Conservation (phyloP, 305 asterid species). For the Fraxinus angustifolia region DNA sequence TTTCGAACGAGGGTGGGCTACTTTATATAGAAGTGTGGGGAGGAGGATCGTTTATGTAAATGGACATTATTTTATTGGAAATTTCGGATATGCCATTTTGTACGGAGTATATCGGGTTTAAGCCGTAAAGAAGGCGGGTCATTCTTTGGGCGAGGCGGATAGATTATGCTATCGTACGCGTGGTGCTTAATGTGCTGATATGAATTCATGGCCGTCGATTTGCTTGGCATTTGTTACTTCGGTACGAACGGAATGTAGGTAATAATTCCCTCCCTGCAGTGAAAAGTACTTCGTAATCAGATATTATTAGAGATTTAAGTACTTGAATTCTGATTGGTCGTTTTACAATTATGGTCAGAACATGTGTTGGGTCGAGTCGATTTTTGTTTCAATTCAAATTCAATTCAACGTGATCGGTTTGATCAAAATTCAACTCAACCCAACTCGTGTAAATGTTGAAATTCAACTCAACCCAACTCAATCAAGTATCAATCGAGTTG, state of each 20-base stretch:
- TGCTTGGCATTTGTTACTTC: neutral
- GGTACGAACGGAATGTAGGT: neutral
- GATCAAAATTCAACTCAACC: no score
- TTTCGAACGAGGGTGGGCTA: constrained; percentile 30
- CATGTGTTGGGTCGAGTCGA: no score
- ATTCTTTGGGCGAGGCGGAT: constrained; percentile 33
- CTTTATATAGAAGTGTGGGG: constrained; percentile 40
- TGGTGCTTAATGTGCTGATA: constrained; percentile 7
- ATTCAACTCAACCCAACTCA: no score
- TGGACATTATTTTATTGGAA: constrained; percentile 19
- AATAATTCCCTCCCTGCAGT: neutral
- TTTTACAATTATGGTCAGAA: no score
- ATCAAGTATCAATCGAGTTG: no score
- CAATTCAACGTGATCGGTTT: no score
- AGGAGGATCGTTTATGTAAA: constrained; percentile 21
- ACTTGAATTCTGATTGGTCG: no score
- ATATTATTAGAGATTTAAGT: no score
- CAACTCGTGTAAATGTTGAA: no score
- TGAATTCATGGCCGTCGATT: constrained; percentile 22
- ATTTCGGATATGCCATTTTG: constrained; percentile 46
- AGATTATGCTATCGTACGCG: constrained; percentile 19
- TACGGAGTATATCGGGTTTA: constrained; percentile 23
- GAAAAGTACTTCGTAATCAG: neutral
- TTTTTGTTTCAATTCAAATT: no score
- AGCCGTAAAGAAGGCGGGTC: constrained; percentile 26